Percentiles rank a stretch among this genome's conserved stretches.
Conservation (phyloP, 257 asterid species). For the Echium plantagineum region DNA sequence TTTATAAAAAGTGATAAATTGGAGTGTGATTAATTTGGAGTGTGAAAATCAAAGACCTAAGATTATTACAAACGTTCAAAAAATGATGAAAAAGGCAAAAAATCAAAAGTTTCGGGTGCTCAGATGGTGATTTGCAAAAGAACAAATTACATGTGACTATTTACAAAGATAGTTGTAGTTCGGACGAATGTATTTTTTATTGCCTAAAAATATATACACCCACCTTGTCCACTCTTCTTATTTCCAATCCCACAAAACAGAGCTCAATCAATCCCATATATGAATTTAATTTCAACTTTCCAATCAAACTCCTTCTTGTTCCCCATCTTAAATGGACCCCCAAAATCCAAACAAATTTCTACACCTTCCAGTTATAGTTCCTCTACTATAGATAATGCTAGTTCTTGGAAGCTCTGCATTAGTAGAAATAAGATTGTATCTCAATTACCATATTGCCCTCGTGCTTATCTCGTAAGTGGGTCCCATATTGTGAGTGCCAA, state of each 20-base stretch:
- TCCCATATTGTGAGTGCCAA: constrained; percentile 24
- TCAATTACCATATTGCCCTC: constrained; percentile 6
- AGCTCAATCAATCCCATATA: not conserved
- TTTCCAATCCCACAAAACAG: not conserved
- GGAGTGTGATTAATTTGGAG: no score
- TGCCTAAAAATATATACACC: no score
- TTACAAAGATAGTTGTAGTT: no score
- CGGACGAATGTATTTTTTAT: no score
- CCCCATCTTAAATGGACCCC: not conserved
- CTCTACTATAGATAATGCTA: no score
- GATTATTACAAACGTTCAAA: no score
- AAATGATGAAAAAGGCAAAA: no score
- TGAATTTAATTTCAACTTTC: not conserved
- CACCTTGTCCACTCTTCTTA: not conserved
- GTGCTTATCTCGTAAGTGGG: constrained; percentile 8
- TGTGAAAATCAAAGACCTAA: no score
- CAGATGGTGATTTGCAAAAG: no score
- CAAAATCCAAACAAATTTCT: constrained; percentile 3
- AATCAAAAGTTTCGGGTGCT: no score
- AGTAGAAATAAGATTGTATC: not conserved
- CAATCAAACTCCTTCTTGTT: not conserved
- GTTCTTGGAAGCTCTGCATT: constrained; percentile 1
- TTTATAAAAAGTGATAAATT: no score
- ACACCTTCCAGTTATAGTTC: not conserved
- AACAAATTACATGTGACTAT: no score